Percentiles rank a stretch among this genome's conserved stretches.
Evolutionary conservation across 331 rosid genomes (phyloP).

Genomic region (Malus hybrid): DNA sequence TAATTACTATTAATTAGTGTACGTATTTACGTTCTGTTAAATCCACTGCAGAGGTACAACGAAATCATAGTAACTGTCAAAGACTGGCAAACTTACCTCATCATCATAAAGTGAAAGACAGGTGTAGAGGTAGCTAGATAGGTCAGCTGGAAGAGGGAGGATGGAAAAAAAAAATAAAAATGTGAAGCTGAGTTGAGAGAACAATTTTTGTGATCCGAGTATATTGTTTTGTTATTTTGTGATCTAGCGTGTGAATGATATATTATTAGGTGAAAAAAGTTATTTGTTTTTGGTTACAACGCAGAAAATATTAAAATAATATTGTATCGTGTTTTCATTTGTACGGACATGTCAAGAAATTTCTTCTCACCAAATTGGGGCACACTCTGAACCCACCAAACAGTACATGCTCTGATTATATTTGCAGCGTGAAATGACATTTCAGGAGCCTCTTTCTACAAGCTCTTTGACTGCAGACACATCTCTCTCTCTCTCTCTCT

Average conservation of each 20-base stretch:
- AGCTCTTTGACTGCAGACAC: slow-evolving; percentile 1
- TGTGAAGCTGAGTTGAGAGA: slow-evolving; percentile 5
- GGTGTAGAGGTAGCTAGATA: neutral
- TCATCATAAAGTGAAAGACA: neutral
- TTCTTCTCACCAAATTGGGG: neutral
- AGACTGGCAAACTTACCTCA: slow-evolving; percentile 8
- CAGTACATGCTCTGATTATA: slow-evolving; percentile 37
- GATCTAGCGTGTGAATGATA: too few relatives aligned
- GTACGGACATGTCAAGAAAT: too few relatives aligned
- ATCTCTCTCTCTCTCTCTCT: neutral
- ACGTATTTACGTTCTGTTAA: neutral
- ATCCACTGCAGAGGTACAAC: neutral
- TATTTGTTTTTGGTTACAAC: too few relatives aligned
- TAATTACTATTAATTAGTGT: neutral
- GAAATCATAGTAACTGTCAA: slow-evolving; percentile 18
- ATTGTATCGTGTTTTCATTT: too few relatives aligned
- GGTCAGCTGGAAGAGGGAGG: neutral
- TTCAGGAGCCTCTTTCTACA: slow-evolving; percentile 9
- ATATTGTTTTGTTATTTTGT: too few relatives aligned
- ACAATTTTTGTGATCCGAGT: too few relatives aligned
- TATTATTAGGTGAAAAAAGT: too few relatives aligned
- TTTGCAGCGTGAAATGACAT: slow-evolving; percentile 63
- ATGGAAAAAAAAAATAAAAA: neutral
- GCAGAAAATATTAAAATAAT: too few relatives aligned
- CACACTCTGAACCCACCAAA: slow-evolving; percentile 24